Evolutionary conservation across 2,329 filamentous ascomycete genomes (phyloP), one percentile per base, ranked within the genome.

Genomic region (Aspergillus caelatus): DNA sequence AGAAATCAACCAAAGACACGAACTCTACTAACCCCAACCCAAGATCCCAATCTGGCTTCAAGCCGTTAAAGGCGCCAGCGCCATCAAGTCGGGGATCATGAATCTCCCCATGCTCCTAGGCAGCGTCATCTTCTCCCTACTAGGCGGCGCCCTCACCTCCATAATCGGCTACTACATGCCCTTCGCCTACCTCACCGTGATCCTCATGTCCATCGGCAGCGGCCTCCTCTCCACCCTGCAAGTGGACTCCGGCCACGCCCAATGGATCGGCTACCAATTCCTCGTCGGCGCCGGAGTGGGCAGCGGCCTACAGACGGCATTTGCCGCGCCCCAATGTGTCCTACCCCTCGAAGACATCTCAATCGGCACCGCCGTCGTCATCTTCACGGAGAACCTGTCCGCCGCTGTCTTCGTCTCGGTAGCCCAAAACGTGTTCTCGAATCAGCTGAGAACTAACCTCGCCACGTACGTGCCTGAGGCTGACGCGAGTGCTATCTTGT

Each of bases 241-340:
- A 11, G 45, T 60, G 11, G 8, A 58, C 46, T 61, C 64, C 1
- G 41, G 50, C 21, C 45, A 45, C 11, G 14, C 57, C n/a, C 23
- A 56, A 19, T 66, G 65, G 62, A 67, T 64, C 21, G 62, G 65
- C 21, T 67, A 63, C 61, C 65, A 67, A 21, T 56, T 65, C 34
- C 46, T 65, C 7, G 61, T 60, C 32, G 63, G 65, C 4, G 58
- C 60, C 5, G 63, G 63, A 1, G 43, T 67, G 6, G 65, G 65
- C 0, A 43, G 58, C 16, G 65, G 65, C 3, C 53, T 63, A 3
- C 63, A 67, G 43, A 53, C 61, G 2, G 45, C 62, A 0, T 62
- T 64, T 7, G 52, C 61, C 3, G 56, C 59, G 2, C 32, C 57
- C 0, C 63, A 67, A 34, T 58, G 50, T 4, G 55, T 61, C 1